These are phyloP conservation scores for Amaranthus cruentus DNA, from an alignment of 148 eudicot species.

Conservation along the genomic window DNA sequence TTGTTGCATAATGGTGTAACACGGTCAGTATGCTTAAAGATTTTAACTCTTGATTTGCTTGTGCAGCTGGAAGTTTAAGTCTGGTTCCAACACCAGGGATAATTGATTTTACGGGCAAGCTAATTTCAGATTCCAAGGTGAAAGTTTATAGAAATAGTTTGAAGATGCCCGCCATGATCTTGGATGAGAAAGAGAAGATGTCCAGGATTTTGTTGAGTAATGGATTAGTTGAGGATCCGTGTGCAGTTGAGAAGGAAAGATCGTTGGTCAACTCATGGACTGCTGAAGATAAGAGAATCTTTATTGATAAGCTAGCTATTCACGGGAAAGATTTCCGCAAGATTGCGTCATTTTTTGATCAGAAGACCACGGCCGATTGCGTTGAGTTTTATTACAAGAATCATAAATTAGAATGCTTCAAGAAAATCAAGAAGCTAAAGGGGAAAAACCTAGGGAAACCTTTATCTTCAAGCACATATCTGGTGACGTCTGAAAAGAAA, in stretches of 20 bases:
- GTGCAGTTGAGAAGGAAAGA: conserved; percentile 74
- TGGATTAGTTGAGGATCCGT: conserved; percentile 77
- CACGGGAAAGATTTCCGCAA: conserved; percentile 75
- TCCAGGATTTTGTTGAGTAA: conserved; percentile 63
- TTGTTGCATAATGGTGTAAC: neutral
- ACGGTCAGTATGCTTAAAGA: neutral
- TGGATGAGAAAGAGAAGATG: conserved; percentile 54
- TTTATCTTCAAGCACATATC: conserved; percentile 38
- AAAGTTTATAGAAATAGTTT: conserved; percentile 46
- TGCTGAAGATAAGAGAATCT: conserved; percentile 57
- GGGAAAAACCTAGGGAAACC: conserved; percentile 48
- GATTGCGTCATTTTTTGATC: conserved; percentile 75
- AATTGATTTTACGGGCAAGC: conserved; percentile 39
- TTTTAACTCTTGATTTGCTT: conserved; percentile 12
- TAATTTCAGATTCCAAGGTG: conserved; percentile 50
- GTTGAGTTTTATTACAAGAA: conserved; percentile 89
- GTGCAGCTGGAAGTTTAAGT: conserved; percentile 51
- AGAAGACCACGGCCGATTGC: conserved; percentile 84
- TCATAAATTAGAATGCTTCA: conserved; percentile 68
- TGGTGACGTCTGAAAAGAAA: conserved; percentile 67
- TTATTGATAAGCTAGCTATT: conserved; percentile 56
- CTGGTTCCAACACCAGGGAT: conserved; percentile 44
- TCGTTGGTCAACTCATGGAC: conserved; percentile 73
- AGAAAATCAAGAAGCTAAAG: conserved; percentile 49
- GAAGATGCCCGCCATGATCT: conserved; percentile 79